Base-by-base conservation (phyloP, 169 alveolate genomes). In the Eimeria acervulina region DNA sequence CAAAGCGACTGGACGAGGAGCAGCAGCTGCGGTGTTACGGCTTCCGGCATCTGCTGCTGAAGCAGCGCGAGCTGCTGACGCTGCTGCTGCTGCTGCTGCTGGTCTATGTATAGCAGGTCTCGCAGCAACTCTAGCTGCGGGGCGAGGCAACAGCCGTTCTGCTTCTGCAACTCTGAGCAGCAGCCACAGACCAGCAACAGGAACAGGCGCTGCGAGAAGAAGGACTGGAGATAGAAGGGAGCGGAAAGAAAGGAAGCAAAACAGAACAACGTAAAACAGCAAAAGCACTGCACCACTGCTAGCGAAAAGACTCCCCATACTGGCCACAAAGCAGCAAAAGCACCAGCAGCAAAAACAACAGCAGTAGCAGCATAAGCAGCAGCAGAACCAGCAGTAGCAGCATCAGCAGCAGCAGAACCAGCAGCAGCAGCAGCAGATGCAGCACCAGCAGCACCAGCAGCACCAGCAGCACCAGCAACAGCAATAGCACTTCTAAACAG, bases 91-190 rank as follows among this genome's bases (percentile, higher is more conserved):
- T 55, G 95, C 63, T 26, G 95, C 81, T 59, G 52, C 61, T 28
- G 61, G 81, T 92, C 95, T n/a, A 84, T 68, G 31, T 51, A 66
- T 10, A 92, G 90, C 42, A 92, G 55, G 68, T 92, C 95, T 7
- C 95, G 81, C 40, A 92, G 95, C 47, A 92, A 40, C 87, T 92
- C 95, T 52, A 92, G 84, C 90, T 92, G 95, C 4, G 95, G 51
- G 47, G 92, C 95, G 72, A 92, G 36, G 55, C 95, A 92, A 68
- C 95, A 92, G 66, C 95, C 95, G 66, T 84, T 76, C 38, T 68
- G 44, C 6, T 51, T 76, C 38, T 66, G 91, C 19, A 92, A 91
- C 44, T 52, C 95, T 92, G 91, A 2, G 15, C 31, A 12, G 31
- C 42, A 36, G 55, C 42, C 63, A 17, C 42, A 51, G 59, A 12